phyloP scores from a whole-genome alignment of 2,329 filamentous ascomycete genomes.

The Monilinia polystroma region DNA sequence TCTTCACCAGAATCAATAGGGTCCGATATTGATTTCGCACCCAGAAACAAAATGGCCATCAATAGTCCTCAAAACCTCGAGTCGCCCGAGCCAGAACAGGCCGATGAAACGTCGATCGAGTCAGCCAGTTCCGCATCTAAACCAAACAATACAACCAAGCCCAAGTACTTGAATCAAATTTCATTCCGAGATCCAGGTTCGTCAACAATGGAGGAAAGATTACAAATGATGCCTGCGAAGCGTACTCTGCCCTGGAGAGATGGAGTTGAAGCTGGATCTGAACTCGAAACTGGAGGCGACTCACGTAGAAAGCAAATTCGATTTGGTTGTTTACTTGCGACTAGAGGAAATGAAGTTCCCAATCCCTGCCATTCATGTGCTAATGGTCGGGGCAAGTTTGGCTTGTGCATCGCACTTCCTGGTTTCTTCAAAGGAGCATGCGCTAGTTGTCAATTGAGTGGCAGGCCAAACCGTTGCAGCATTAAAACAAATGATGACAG shows the following conservation, averaged over 20 bases:
- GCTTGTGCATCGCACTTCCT: conserved; percentile 38
- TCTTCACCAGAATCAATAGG: conserved; percentile 33
- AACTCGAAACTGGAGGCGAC: conserved; percentile 39
- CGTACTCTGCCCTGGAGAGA: conserved; percentile 38
- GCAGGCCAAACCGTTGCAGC: conserved; percentile 38
- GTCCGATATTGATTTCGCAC: conserved; percentile 23
- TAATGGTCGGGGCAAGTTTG: conserved; percentile 40
- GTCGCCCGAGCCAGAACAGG: conserved; percentile 31
- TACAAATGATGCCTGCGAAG: conserved; percentile 38
- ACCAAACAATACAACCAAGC: conserved; percentile 6
- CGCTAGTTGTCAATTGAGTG: conserved; percentile 39
- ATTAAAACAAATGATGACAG: conserved; percentile 40
- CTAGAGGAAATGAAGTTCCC: conserved; percentile 35
- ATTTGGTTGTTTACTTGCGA: conserved; percentile 39
- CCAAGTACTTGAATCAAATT: conserved; percentile 22
- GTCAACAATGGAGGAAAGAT: conserved; percentile 38
- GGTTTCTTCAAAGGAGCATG: conserved; percentile 41
- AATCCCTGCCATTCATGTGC: conserved; percentile 37
- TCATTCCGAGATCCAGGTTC: conserved; percentile 16
- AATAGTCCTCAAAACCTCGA: conserved; percentile 34
- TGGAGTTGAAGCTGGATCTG: conserved; percentile 37
- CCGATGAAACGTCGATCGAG: conserved; percentile 2
- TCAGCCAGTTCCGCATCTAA: conserved; percentile 6
- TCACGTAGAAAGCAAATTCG: conserved; percentile 40
- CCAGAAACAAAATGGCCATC: conserved; percentile 23